phyloP scores from a whole-genome alignment of 2,329 filamentous ascomycete species.

The Bisporella sp. region DNA sequence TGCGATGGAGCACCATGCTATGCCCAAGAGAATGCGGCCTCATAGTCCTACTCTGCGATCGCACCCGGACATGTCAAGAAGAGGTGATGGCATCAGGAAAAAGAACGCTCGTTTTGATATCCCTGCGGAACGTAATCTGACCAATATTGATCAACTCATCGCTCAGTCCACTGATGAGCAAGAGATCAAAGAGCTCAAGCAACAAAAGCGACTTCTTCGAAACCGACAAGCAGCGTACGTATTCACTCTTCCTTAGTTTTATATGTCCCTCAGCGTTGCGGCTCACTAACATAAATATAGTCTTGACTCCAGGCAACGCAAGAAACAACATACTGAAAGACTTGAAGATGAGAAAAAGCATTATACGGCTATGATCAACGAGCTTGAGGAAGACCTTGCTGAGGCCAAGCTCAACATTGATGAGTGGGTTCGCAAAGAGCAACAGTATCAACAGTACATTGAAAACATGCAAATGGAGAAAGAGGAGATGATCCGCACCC shows the following conservation, averaged over 20 bases:
- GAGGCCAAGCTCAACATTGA: conserved; percentile 63
- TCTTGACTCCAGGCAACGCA: conserved; percentile 91
- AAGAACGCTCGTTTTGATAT: conserved; percentile 99
- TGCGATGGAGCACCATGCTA: conserved; percentile 38
- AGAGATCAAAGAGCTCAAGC: conserved; percentile 96
- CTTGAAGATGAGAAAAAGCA: conserved; percentile 96
- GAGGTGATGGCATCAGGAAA: conserved; percentile 69
- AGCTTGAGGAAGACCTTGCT: conserved; percentile 71
- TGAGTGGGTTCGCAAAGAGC: conserved; percentile 65
- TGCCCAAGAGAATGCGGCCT: conserved; percentile 56
- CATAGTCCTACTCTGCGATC: conserved; percentile 62
- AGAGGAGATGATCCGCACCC: conserved; percentile 79
- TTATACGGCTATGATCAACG: conserved; percentile 67
- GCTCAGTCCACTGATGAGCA: conserved; percentile 81
- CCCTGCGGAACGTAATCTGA: conserved; percentile 83
- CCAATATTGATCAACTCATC: conserved; percentile 93
- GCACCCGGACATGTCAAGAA: conserved; percentile 60
- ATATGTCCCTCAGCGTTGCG: conserved; percentile 7
- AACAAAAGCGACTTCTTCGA: conserved; percentile 88
- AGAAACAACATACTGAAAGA: conserved; percentile 96
- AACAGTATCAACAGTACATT: conserved; percentile 68
- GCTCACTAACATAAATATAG: conserved; percentile 37
- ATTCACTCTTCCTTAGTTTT: conserved; percentile 22
- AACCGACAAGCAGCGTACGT: conserved; percentile 96
- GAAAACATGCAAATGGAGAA: conserved; percentile 77